Evolutionary conservation across 2,329 filamentous ascomycete genomes (phyloP).

Genomic region (Beauveria australis): DNA sequence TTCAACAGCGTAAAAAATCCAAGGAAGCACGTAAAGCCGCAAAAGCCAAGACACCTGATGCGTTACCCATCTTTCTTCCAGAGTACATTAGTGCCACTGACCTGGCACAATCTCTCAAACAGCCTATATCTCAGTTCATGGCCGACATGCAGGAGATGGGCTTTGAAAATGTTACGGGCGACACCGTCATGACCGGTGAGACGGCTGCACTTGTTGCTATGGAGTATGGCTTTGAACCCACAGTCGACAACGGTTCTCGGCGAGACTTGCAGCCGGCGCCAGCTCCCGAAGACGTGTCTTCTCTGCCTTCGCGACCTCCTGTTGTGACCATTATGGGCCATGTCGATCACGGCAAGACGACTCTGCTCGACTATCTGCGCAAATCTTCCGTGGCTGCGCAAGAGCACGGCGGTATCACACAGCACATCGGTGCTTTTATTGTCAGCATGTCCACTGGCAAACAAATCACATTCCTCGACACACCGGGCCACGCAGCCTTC

Average conservation of each 20-base stretch:
- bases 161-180: slow-evolving; percentile 74
- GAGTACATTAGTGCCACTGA: slow-evolving; percentile 88
- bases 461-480: slow-evolving; percentile 92
- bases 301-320: slow-evolving; percentile 69
- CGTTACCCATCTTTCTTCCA: slow-evolving; percentile 64
- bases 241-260: slow-evolving; percentile 56
- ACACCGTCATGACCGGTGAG: slow-evolving; percentile 84
- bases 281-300: slow-evolving; percentile 56
- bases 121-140: slow-evolving; percentile 65
- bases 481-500: slow-evolving; percentile 92
- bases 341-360: slow-evolving; percentile 97
- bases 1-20: slow-evolving; percentile 34
- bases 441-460: slow-evolving; percentile 81
- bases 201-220: slow-evolving; percentile 83
- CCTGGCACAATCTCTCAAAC: slow-evolving; percentile 64
- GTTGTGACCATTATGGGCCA: slow-evolving; percentile 99
- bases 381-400: slow-evolving; percentile 86
- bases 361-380: slow-evolving; percentile 84
- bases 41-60: slow-evolving; percentile 33
- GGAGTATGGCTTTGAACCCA: slow-evolving; percentile 87
- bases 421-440: slow-evolving; percentile 96
- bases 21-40: slow-evolving; percentile 31
- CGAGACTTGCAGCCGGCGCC: slow-evolving; percentile 67
- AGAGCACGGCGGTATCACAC: slow-evolving; percentile 94
- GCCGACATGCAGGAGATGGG: slow-evolving; percentile 73